Percentiles rank a stretch among this genome's conserved stretches.
Evolutionary conservation across 108 stramenopile genomes (phyloP).

Genomic region (Stephanodiscus triporus): DNA sequence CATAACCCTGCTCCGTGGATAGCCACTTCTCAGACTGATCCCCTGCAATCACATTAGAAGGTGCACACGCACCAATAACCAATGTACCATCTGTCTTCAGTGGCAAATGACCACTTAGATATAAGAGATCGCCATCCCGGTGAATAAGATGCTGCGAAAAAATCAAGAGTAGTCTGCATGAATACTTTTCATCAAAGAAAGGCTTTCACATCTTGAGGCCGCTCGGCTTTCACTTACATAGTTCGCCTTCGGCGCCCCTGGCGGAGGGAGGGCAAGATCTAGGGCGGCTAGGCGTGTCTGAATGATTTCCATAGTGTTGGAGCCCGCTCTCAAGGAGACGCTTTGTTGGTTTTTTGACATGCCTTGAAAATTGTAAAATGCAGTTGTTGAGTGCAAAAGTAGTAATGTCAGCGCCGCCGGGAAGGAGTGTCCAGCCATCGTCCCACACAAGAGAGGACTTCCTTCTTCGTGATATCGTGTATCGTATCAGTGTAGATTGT

Average conservation of each 20-base stretch:
- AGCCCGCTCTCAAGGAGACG: neutral
- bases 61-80: conserved; percentile 48
- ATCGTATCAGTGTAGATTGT: too few relatives aligned
- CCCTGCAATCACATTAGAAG: conserved; percentile 45
- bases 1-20: conserved; percentile 58
- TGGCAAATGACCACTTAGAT: conserved; percentile 57
- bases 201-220: neutral
- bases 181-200: neutral
- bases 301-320: conserved; percentile 33
- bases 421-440: too few relatives aligned
- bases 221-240: conserved; percentile 14
- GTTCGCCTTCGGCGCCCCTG: conserved; percentile 45
- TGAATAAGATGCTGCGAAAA: conserved; percentile 33
- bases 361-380: neutral
- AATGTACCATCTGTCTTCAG: conserved; percentile 51
- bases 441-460: too few relatives aligned
- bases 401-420: neutral
- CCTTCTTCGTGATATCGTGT: too few relatives aligned
- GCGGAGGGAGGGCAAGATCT: conserved; percentile 28
- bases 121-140: conserved; percentile 53
- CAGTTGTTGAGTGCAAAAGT: conserved; percentile 1
- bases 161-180: neutral
- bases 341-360: conserved; percentile 1
- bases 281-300: conserved; percentile 32
- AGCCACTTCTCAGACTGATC: conserved; percentile 9